A percentile compares a stretch with the other conserved stretches of the same genome.
Evolutionary conservation across 805 yeast species (phyloP).

Genomic region (Barnettozyma salicaria): DNA sequence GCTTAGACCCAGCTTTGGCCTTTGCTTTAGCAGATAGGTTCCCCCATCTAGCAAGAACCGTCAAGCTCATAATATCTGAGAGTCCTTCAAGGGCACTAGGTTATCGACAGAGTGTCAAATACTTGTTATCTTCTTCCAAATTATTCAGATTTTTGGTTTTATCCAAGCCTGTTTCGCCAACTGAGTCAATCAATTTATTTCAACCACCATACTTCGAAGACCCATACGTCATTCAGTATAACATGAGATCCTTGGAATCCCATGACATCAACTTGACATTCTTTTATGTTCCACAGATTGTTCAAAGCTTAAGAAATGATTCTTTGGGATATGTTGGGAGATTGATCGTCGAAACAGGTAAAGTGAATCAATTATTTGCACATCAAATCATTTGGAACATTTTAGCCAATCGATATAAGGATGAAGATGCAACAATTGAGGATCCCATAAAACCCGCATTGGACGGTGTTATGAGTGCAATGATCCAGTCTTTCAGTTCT

Average conservation of each 20-base stretch:
- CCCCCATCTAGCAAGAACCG: slow-evolving; percentile 31
- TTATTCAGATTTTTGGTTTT: slow-evolving; percentile 19
- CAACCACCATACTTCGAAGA: slow-evolving; percentile 65
- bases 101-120: slow-evolving; percentile 55
- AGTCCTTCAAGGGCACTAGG: slow-evolving; percentile 55
- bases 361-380: slow-evolving; percentile 84
- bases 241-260: slow-evolving; percentile 82
- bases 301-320: slow-evolving; percentile 85
- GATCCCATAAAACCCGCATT: slow-evolving; percentile 79
- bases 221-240: slow-evolving; percentile 72
- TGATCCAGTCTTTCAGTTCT: slow-evolving; percentile 55
- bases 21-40: slow-evolving; percentile 60
- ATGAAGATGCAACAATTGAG: slow-evolving; percentile 77
- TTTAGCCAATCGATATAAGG: slow-evolving; percentile 86
- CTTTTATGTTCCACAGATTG: slow-evolving; percentile 97
- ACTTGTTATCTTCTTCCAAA: slow-evolving; percentile 32
- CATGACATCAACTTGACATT: slow-evolving; percentile 86
- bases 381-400: slow-evolving; percentile 99
- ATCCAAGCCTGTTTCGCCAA: slow-evolving; percentile 59
- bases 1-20: slow-evolving; percentile 66
- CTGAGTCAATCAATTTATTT: slow-evolving; percentile 79
- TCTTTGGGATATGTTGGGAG: slow-evolving; percentile 77
- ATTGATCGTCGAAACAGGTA: slow-evolving; percentile 87
- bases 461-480: slow-evolving; percentile 61
- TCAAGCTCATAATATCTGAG: slow-evolving; percentile 40